Conservation (phyloP, 345 rosid genomes). For the Limnanthes douglasii region DNA sequence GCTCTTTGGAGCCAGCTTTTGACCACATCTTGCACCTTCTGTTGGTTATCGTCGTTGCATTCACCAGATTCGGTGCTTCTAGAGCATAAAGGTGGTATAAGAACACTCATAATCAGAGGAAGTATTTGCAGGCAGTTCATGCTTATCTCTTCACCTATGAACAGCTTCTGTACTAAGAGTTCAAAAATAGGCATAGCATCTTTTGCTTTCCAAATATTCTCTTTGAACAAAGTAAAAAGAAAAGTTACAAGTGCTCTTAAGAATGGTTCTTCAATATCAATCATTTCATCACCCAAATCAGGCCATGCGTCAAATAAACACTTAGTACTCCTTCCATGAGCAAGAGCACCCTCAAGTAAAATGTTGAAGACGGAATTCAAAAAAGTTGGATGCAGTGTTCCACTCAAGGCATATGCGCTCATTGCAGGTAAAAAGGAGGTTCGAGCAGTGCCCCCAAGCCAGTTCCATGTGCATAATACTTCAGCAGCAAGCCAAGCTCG, state of each 20-base stretch:
- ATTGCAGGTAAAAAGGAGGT: conserved; percentile 60
- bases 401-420: conserved; percentile 33
- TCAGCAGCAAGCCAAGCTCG: conserved; percentile 92
- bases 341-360: conserved; percentile 74
- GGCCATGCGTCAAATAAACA: conserved; percentile 25
- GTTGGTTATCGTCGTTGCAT: conserved; percentile 10
- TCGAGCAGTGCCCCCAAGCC: conserved; percentile 76
- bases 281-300: conserved; percentile 26
- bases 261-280: conserved; percentile 53
- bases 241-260: conserved; percentile 69
- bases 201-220: conserved; percentile 46
- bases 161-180: conserved; percentile 48
- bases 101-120: conserved; percentile 41
- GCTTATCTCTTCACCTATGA: conserved; percentile 54
- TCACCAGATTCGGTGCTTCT: conserved; percentile 17
- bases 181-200: conserved; percentile 50
- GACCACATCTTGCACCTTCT: conserved; percentile 27
- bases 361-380: conserved; percentile 56
- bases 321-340: conserved; percentile 31
- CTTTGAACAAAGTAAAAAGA: conserved; percentile 43
- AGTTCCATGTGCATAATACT: conserved; percentile 83
- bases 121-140: conserved; percentile 51
- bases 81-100: conserved; percentile 31
- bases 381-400: conserved; percentile 19
- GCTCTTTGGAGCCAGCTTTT: conserved; percentile 59